Evolutionary conservation across 495 filamentous ascomycete genomes (phyloP).

Genomic region (Tirmania nivea): DNA sequence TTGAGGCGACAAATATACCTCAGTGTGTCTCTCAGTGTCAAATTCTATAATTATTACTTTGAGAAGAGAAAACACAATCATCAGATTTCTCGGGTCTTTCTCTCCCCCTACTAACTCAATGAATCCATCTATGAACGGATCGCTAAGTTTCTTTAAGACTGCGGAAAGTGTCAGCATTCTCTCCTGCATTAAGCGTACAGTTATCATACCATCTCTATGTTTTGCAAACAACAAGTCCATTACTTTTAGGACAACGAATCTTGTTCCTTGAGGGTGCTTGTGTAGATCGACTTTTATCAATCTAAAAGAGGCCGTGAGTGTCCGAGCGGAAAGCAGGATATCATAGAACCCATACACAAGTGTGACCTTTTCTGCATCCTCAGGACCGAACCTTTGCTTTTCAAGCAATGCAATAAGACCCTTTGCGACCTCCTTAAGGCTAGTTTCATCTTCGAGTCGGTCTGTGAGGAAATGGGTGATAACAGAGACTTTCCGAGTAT

Average conservation of each 20-base stretch:
- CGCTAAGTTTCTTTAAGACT: conserved; percentile 33
- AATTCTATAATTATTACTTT: conserved; percentile 55
- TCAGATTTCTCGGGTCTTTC: conserved; percentile 57
- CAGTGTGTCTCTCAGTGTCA: conserved; percentile 39
- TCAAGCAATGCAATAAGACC: conserved; percentile 29
- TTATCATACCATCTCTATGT: conserved; percentile 35
- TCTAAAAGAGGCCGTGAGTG: not conserved
- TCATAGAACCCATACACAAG: conserved; percentile 5
- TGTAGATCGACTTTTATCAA: conserved; percentile 29
- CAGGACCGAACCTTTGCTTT: conserved; percentile 31
- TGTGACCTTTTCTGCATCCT: conserved; percentile 25
- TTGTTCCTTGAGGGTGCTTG: conserved; percentile 37
- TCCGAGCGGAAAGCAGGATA: not conserved
- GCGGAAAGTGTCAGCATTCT: conserved; percentile 6
- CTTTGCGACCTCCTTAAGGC: conserved; percentile 12
- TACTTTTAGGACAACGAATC: conserved; percentile 42
- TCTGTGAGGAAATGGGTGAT: conserved; percentile 38
- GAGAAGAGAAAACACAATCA: conserved; percentile 55
- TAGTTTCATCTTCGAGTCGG: conserved; percentile 35
- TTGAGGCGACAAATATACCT: conserved; percentile 25
- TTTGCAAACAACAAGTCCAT: conserved; percentile 43
- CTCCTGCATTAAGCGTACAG: not conserved
- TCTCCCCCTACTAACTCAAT: conserved; percentile 51
- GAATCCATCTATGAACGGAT: conserved; percentile 38
- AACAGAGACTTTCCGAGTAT: conserved; percentile 25